Conservation (phyloP, 148 eudicot genomes). For the Chenopodium suecicum region DNA sequence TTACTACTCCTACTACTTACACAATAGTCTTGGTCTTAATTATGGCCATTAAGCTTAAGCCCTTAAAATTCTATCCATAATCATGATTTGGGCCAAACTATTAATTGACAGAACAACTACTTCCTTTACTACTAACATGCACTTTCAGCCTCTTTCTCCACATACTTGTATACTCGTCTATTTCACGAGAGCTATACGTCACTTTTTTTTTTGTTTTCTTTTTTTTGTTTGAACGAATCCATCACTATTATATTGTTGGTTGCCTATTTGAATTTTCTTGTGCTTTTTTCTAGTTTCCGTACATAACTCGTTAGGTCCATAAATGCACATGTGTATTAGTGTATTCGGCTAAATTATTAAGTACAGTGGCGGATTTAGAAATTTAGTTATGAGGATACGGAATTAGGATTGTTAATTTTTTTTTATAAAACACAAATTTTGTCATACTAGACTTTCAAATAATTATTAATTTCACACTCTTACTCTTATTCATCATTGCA, state of each 20-base stretch:
- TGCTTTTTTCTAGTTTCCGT: neutral
- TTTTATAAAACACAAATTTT: too few relatives aligned
- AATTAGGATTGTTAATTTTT: too few relatives aligned
- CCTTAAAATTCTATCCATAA: conserved; percentile 1
- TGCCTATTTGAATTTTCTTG: neutral
- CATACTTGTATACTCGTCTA: neutral
- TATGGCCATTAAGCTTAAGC: conserved; percentile 2
- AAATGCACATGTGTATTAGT: neutral
- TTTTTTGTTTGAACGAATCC: neutral
- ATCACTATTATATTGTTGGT: neutral
- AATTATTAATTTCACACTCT: too few relatives aligned
- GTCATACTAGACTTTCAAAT: too few relatives aligned
- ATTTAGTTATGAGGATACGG: too few relatives aligned
- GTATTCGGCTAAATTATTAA: neutral
- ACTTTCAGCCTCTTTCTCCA: neutral
- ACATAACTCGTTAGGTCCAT: neutral
- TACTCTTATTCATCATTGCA: too few relatives aligned
- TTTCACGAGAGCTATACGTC: neutral
- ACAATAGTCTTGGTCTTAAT: neutral
- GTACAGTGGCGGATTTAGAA: too few relatives aligned
- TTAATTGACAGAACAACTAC: conserved; percentile 14
- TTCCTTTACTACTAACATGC: neutral
- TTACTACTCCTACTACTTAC: neutral
- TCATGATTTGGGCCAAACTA: conserved; percentile 17
- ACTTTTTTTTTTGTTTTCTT: neutral